These are phyloP conservation scores for Dissophora ornata DNA, from an alignment of 192 early-diverging fungal species.

Conservation along the genomic window DNA sequence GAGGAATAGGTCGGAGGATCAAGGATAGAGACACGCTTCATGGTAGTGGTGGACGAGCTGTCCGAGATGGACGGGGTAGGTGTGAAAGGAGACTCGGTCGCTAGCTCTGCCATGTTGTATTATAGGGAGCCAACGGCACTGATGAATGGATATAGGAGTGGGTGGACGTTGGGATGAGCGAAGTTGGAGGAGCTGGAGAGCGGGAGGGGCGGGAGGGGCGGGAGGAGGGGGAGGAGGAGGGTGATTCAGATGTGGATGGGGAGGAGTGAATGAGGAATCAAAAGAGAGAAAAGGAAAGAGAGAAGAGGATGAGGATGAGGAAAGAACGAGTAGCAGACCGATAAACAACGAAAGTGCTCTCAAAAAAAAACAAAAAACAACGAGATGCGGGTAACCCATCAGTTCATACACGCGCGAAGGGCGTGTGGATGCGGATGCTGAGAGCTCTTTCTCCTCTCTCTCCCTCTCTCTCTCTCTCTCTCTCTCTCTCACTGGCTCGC, in stretches of 20 bases:
- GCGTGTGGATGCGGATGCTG: not conserved
- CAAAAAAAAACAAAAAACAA: slow-evolving; percentile 14
- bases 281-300: not conserved
- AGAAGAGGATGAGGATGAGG: not conserved
- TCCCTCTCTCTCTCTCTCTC: not conserved
- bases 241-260: not conserved
- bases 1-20: slow-evolving; percentile 12
- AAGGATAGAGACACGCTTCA: slow-evolving; percentile 26
- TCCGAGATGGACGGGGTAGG: slow-evolving; percentile 1
- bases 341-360: slow-evolving; percentile 13
- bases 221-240: not conserved
- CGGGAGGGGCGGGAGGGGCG: not conserved
- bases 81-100: slow-evolving; percentile 12
- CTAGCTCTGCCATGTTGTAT: slow-evolving; percentile 15
- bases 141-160: no score
- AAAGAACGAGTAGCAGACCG: not conserved
- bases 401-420: not conserved
- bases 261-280: not conserved
- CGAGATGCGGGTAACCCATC: slow-evolving; percentile 8
- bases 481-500: not conserved
- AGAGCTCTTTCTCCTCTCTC: not conserved
- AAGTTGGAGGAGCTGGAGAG: not conserved
- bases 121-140: no score
- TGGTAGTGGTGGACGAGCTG: not conserved
- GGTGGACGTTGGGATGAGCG: not conserved